These are phyloP conservation scores for Meira nashicola DNA, from an alignment of 1,284 basidiomycete species.

Conservation along the genomic window DNA sequence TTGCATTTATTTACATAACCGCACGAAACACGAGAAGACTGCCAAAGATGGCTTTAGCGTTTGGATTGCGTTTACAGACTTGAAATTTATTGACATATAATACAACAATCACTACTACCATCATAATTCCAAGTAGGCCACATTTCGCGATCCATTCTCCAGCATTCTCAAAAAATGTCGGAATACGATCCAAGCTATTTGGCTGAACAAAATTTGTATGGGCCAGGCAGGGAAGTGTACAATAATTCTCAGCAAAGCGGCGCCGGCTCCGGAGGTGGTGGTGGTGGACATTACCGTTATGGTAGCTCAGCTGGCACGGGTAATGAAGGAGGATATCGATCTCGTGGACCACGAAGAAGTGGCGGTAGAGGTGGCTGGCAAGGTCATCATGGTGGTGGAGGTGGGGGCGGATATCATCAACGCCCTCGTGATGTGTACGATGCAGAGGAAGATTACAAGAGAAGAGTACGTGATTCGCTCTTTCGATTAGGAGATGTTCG, in stretches of 20 bases:
- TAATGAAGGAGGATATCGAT: not conserved
- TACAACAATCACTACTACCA: too few relatives aligned
- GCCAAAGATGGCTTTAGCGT: too few relatives aligned
- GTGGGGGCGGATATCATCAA: conserved; percentile 1
- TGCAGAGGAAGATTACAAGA: conserved; percentile 3
- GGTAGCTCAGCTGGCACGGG: not conserved
- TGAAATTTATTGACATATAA: too few relatives aligned
- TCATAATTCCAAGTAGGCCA: too few relatives aligned
- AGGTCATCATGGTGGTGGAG: not conserved
- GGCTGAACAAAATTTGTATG: conserved; percentile 8
- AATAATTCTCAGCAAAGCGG: not conserved
- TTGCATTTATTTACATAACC: too few relatives aligned
- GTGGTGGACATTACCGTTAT: not conserved
- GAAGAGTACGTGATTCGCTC: conserved; percentile 4
- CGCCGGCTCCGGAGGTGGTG: not conserved
- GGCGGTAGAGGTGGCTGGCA: not conserved
- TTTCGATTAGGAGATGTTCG: conserved; percentile 5
- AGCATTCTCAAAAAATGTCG: conserved; percentile 2
- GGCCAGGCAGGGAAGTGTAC: not conserved
- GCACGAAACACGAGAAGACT: too few relatives aligned
- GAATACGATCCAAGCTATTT: conserved; percentile 10
- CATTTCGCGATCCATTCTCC: not conserved
- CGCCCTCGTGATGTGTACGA: not conserved
- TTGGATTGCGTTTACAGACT: too few relatives aligned
- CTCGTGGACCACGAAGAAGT: not conserved